Conservation (phyloP, 208 protist genomes). For the Crithidia expoeki region DNA sequence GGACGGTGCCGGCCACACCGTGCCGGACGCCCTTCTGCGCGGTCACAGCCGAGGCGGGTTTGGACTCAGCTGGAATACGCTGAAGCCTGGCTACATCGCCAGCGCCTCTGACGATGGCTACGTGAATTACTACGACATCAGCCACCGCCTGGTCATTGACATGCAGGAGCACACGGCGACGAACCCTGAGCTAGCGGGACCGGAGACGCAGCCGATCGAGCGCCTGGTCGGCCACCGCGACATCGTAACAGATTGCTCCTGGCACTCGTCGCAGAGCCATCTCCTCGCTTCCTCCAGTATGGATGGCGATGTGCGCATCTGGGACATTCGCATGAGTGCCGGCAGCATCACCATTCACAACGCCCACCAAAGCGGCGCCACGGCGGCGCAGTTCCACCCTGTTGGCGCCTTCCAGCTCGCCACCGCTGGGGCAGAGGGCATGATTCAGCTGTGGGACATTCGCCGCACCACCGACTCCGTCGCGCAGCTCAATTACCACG, state of each 20-base stretch:
- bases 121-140: slow-evolving; percentile 95
- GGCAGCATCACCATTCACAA: slow-evolving; percentile 30
- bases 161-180: slow-evolving; percentile 15
- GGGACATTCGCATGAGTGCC: slow-evolving; percentile 75
- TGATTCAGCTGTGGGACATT: slow-evolving; percentile 58
- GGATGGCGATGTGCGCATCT: slow-evolving; percentile 92
- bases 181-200: slow-evolving; percentile 24
- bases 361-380: slow-evolving; percentile 47
- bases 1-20: slow-evolving; percentile 25
- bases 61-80: slow-evolving; percentile 54
- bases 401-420: slow-evolving; percentile 55
- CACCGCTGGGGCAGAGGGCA: slow-evolving; percentile 43
- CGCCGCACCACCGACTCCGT: slow-evolving; percentile 37
- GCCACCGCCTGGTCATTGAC: slow-evolving; percentile 45
- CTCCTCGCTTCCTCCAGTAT: slow-evolving; percentile 95
- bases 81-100: slow-evolving; percentile 84
- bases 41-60: slow-evolving; percentile 59
- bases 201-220: slow-evolving; percentile 43
- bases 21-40: slow-evolving; percentile 43
- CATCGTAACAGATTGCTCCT: slow-evolving; percentile 94
- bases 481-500: slow-evolving; percentile 47
- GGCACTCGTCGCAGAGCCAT: slow-evolving; percentile 83
- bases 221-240: slow-evolving; percentile 50
- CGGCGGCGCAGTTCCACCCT: slow-evolving; percentile 60
- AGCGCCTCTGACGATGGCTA: slow-evolving; percentile 92